These are phyloP conservation scores for Trichoderma afroharzianum DNA, from an alignment of 2,329 filamentous ascomycete species.

Conservation along the genomic window DNA sequence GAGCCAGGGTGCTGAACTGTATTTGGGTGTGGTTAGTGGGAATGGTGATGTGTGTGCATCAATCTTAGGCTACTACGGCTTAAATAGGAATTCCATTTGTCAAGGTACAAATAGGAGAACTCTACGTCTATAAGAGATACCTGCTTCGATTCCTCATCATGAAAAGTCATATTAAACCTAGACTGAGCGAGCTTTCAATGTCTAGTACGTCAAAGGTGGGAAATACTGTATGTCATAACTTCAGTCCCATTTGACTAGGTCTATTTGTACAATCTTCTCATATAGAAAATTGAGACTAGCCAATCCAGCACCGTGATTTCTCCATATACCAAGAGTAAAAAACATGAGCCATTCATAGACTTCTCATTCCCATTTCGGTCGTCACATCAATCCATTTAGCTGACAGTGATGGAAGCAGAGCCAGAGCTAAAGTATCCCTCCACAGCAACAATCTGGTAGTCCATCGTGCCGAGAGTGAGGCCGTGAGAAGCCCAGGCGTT, in stretches of 20 bases:
- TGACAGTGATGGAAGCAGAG: not conserved
- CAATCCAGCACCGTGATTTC: not conserved
- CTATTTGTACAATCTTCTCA: not conserved
- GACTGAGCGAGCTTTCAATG: no score
- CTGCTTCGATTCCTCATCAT: no score
- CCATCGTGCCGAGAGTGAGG: not conserved
- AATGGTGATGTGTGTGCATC: no score
- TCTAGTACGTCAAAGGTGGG: not conserved
- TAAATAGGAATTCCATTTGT: no score
- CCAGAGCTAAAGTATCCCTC: conserved; percentile 12
- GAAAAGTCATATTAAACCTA: no score
- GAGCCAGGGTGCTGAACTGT: no score
- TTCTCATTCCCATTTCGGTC: not conserved
- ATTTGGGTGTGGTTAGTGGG: no score
- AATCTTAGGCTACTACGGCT: no score
- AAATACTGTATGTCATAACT: not conserved
- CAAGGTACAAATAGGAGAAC: no score
- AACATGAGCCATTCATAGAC: not conserved
- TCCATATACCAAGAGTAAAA: not conserved
- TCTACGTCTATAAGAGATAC: no score
- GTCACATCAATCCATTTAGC: not conserved
- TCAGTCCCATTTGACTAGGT: not conserved
- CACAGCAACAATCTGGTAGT: conserved; percentile 13
- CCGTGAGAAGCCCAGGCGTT: not conserved
- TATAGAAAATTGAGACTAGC: not conserved